Evolutionary conservation across 1,284 basidiomycete genomes (phyloP), one percentile per base, ranked within the genome.

Genomic region (Rhodotorula sp.): DNA sequence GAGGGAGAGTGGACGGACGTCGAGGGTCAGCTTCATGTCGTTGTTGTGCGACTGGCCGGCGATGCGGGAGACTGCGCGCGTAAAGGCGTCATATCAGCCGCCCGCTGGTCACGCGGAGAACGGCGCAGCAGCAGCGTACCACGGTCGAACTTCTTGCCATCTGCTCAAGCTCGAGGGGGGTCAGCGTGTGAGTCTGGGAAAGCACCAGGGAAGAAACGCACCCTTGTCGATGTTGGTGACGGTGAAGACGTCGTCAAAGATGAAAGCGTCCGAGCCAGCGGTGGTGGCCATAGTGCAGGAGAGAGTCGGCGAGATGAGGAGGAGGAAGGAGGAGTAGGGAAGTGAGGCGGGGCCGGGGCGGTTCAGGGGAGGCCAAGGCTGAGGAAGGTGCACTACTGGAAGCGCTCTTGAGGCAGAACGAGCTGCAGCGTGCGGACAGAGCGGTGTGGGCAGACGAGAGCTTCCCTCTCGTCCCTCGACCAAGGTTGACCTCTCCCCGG

Each of bases 101-200:
- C 60, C 48, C 60, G 44, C 50, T 63, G 57, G 48, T 56, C 36
- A 25, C 36, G 12, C 36, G 63, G n/a, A 69, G 74, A 37, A 71
- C 63, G 46, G 17, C 29, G 32, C 12, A 8, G 34, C 44, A 22
- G 32, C 6, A 3, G 54, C 85, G 60, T 73, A 95, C 95, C 95
- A 89, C 95, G 85, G 82, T 97, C 95, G 78, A 97, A 97, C 82
- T 96, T 97, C 85, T 92, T 97, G 66, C 97, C 96, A 80, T 96
- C 82, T 72, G 56, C 15, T 51, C n/a, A 46, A 39, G 44, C 32
- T 39, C 41, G 46, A 34, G 0, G 22, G n/a, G 12, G 32, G 61
- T 64, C 41, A 70, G 60, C 62, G 36, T 27, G 12, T 29, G 29
- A n/a, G 10, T 0, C 21, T 8, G 1, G 1, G 29, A 19, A 25